These are phyloP conservation scores for Pulveroboletus sp. DNA, from an alignment of 768 basidiomycete genomes.

Conservation along the genomic window DNA sequence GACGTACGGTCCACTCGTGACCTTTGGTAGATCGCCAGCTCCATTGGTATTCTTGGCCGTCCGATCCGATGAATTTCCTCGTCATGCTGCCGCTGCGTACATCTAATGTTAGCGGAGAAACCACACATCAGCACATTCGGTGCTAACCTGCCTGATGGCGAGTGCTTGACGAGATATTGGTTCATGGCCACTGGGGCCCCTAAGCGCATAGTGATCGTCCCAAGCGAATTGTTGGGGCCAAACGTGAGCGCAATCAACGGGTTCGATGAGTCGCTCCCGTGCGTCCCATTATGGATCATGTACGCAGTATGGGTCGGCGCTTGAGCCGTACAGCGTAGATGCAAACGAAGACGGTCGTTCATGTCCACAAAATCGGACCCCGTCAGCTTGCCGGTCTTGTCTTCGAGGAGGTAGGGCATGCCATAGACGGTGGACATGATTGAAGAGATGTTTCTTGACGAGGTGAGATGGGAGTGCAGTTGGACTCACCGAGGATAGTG, in stretches of 20 bases:
- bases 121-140: conserved; percentile 1
- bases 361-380: conserved; percentile 63
- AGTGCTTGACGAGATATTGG: conserved; percentile 46
- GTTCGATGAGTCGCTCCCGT: conserved; percentile 24
- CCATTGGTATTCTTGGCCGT: conserved; percentile 65
- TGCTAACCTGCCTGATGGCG: conserved; percentile 41
- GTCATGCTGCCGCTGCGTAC: conserved; percentile 39
- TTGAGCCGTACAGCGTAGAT: conserved; percentile 46
- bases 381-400: conserved; percentile 51
- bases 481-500: not conserved
- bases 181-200: conserved; percentile 44
- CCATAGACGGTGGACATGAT: conserved; percentile 43
- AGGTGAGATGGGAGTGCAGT: conserved; percentile 1
- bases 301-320: conserved; percentile 44
- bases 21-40: conserved; percentile 43
- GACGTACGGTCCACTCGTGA: conserved; percentile 65
- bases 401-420: conserved; percentile 63
- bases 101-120: conserved; percentile 3
- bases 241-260: conserved; percentile 53
- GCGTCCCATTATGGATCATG: conserved; percentile 47
- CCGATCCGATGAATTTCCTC: conserved; percentile 56
- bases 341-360: conserved; percentile 55
- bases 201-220: conserved; percentile 46
- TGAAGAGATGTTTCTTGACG: conserved; percentile 1
- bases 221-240: conserved; percentile 47